A percentile compares a stretch with the other conserved stretches of the same genome.
These are phyloP conservation scores for Pyrus betulifolia DNA, from an alignment of 306 rosid genomes.

Conservation along the genomic window DNA sequence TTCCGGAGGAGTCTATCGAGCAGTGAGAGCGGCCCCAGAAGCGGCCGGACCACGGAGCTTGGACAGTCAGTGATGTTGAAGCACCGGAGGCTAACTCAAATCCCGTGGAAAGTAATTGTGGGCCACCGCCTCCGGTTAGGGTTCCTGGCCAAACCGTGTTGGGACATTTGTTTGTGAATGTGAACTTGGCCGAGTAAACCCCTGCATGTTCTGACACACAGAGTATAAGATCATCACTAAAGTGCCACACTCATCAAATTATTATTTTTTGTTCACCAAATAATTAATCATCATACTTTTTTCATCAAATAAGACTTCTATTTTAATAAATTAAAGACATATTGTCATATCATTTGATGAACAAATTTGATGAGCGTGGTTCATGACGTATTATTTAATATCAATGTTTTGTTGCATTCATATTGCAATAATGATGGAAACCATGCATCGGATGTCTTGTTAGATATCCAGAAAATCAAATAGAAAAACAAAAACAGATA, in stretches of 20 bases:
- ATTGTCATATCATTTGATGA: background rate
- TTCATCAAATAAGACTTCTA: too few species aligned
- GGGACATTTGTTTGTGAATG: background rate
- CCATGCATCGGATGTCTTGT: too few species aligned
- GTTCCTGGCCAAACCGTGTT: background rate
- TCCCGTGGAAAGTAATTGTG: background rate
- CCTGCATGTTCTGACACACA: background rate
- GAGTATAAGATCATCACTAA: background rate
- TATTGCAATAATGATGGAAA: too few species aligned
- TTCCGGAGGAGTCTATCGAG: conserved; percentile 1
- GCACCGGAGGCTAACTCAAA: conserved; percentile 11
- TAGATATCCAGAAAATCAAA: too few species aligned
- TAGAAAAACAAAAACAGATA: too few species aligned
- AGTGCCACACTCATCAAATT: background rate
- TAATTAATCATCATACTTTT: background rate
- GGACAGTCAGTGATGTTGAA: background rate
- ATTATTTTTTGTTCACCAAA: background rate
- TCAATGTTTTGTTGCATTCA: too few species aligned
- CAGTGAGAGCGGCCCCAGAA: conserved; percentile 19
- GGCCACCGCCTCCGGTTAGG: background rate
- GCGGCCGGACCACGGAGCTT: conserved; percentile 21
- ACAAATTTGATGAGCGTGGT: background rate
- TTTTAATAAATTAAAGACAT: too few species aligned
- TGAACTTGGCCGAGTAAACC: background rate
- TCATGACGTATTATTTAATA: too few species aligned